Evolutionary conservation across 208 protist species (phyloP), one percentile per base, ranked within the genome.

Genomic region (Paratrypanosoma confusum): DNA sequence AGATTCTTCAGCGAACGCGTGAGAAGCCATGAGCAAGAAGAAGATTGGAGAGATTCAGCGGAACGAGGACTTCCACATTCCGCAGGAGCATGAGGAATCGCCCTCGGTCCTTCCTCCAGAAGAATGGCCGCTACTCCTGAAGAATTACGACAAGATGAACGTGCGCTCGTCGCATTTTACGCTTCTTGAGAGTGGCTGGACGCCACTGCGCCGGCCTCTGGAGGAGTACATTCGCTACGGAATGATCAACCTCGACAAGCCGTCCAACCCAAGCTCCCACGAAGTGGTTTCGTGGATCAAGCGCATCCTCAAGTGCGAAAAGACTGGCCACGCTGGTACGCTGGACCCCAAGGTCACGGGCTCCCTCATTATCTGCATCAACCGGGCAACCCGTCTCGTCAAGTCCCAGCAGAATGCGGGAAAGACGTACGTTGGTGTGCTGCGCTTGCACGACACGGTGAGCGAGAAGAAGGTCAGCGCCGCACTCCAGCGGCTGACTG

Each of bases 191-290:
- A 96, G 96, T 43, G 98, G 98, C 28, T 90, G 76, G 64, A 96
- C 96, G 17, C 98, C 98, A 31, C 72, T 99, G 8, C 96, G 97
- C 41, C 85, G 98, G 24, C 84, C 95, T 23, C 69, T 99, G 26
- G 34, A 67, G 4, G 97, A 99, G 45, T 98, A 99, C 67, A 57
- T 99, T 25, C 87, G 88, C 41, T 99, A 99, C 66, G 98, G 98
- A 59, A 94, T 99, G 57, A 99, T 99, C 67, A 99, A 99, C 80
- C 89, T 99, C 29, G 98, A 99, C 74, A 99, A 99, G 73, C 98
- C 98, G 7, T 95, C 98, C 10, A 99, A 99, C 65, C 98, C 98
- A 57, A 99, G 97, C 31, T 99, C 96, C 36, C 98, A 99, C 69
- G 98, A 99, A 76, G 97, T 99, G 51, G 98, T 99, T 13, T 96